phyloP scores from a whole-genome alignment of 2,329 filamentous ascomycete species.

The Colletotrichum lentis region DNA sequence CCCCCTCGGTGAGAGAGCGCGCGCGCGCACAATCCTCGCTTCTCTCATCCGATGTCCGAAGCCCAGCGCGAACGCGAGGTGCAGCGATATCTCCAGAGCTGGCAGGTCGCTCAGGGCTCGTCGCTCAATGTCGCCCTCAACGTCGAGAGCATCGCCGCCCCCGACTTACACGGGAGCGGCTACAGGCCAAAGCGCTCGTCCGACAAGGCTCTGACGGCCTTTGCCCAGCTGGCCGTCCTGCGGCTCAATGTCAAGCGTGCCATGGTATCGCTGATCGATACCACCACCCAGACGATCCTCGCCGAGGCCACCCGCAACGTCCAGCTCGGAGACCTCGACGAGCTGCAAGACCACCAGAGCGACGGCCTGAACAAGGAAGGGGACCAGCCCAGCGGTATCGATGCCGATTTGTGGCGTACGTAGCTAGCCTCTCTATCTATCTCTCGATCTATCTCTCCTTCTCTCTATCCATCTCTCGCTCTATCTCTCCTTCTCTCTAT shows the following conservation, averaged over 20 bases:
- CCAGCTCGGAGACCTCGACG: conserved; percentile 48
- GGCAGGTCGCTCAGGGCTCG: conserved; percentile 46
- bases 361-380: conserved; percentile 8
- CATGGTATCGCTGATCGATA: conserved; percentile 60
- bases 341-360: background rate
- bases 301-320: conserved; percentile 60
- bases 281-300: conserved; percentile 57
- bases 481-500: too few relatives aligned
- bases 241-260: conserved; percentile 56
- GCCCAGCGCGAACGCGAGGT: conserved; percentile 46
- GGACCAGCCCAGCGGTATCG: conserved; percentile 23
- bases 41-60: conserved; percentile 27
- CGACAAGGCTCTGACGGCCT: conserved; percentile 53
- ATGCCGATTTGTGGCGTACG: conserved; percentile 48
- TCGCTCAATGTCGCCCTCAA: conserved; percentile 46
- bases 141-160: conserved; percentile 44
- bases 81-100: conserved; percentile 46
- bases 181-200: conserved; percentile 47
- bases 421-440: conserved; percentile 36
- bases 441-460: too few relatives aligned
- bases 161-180: conserved; percentile 44
- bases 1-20: background rate
- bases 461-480: too few relatives aligned
- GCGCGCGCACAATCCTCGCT: background rate
- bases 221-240: conserved; percentile 60